Conservation (phyloP, 441 rosid genomes). For the Aleurites moluccanus region DNA sequence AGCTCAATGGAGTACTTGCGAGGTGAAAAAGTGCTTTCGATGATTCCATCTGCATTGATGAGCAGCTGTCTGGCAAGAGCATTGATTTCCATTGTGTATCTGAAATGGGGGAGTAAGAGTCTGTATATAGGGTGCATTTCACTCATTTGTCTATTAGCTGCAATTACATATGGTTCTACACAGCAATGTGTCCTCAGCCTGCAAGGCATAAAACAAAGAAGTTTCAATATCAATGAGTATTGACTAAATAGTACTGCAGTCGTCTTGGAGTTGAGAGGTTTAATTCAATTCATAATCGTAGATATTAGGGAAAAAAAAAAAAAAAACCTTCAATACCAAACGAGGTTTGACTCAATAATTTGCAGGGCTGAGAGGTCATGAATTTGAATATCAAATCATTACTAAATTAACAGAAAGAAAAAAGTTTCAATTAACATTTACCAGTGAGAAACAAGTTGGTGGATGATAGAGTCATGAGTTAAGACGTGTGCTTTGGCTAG, state of each 20-base stretch:
- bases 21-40: constrained; percentile 53
- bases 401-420: no score
- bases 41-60: constrained; percentile 55
- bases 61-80: constrained; percentile 58
- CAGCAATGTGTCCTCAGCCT: constrained; percentile 16
- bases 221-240: no score
- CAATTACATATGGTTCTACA: constrained; percentile 17
- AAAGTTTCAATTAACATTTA: not conserved
- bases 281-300: not conserved
- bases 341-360: no score
- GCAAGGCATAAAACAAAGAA: not conserved
- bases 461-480: constrained; percentile 68
- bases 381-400: no score
- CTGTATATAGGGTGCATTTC: constrained; percentile 19
- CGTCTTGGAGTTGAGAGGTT: no score
- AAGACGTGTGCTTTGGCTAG: constrained; percentile 65
- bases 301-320: not conserved
- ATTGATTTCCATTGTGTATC: constrained; percentile 70
- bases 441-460: constrained; percentile 73
- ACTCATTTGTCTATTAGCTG: constrained; percentile 13
- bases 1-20: constrained; percentile 48
- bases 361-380: no score
- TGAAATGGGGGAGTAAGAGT: constrained; percentile 16
- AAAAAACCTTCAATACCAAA: no score
- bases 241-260: no score